Evolutionary conservation across 2,329 filamentous ascomycete genomes (phyloP).

Genomic region (Colletotrichum tabaci): DNA sequence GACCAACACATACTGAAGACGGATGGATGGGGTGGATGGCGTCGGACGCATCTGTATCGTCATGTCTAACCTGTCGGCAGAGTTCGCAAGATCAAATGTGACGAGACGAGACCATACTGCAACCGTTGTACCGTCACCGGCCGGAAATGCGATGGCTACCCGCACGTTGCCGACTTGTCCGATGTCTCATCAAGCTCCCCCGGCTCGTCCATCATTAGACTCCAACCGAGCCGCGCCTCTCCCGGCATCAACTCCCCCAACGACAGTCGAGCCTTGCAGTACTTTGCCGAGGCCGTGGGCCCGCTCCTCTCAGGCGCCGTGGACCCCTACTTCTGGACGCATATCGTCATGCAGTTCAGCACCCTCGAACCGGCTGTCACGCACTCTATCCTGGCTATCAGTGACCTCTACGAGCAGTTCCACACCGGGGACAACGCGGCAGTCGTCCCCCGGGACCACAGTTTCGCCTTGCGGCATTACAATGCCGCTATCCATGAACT

Average conservation of each 20-base stretch:
- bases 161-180: conserved; percentile 42
- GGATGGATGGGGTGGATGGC: too few relatives aligned
- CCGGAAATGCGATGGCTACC: conserved; percentile 71
- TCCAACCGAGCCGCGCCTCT: conserved; percentile 33
- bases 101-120: conserved; percentile 69
- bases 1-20: not conserved
- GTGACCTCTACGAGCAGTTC: conserved; percentile 59
- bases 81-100: conserved; percentile 71
- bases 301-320: conserved; percentile 57
- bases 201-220: conserved; percentile 37
- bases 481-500: conserved; percentile 63
- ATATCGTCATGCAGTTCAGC: conserved; percentile 62
- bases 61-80: conserved; percentile 48
- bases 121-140: conserved; percentile 68
- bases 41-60: not conserved
- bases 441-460: conserved; percentile 27
- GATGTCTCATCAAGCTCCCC: conserved; percentile 34
- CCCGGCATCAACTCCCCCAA: conserved; percentile 31
- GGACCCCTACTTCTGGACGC: conserved; percentile 61
- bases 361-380: conserved; percentile 61
- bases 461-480: conserved; percentile 63
- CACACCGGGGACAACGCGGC: conserved; percentile 21
- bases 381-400: conserved; percentile 66
- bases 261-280: conserved; percentile 49
- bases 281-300: conserved; percentile 54